A percentile compares a stretch with the other conserved stretches of the same genome.
Evolutionary conservation across 768 basidiomycete genomes (phyloP).

Genomic region (Boletus speciosus): DNA sequence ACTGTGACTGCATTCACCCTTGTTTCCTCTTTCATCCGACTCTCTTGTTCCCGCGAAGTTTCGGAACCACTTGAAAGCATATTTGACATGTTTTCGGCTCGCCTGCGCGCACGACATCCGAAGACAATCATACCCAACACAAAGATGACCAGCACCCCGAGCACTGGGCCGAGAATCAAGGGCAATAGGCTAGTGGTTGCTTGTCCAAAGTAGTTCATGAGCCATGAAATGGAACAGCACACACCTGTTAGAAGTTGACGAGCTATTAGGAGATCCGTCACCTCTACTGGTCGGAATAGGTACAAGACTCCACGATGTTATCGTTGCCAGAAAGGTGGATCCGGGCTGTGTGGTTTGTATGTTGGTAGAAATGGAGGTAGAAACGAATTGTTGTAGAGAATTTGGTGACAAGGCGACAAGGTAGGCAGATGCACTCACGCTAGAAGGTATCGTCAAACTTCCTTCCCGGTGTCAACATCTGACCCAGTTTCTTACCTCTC

Average conservation of each 20-base stretch:
- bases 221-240: neutral
- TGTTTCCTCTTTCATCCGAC: conserved; percentile 1
- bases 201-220: neutral
- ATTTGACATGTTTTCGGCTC: neutral
- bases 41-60: neutral
- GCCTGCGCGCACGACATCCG: neutral
- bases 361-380: neutral
- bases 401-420: neutral
- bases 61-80: neutral
- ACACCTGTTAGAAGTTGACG: conserved; percentile 8
- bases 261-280: neutral
- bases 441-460: neutral
- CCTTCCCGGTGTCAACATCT: neutral
- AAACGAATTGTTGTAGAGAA: neutral
- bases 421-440: neutral
- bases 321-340: conserved; percentile 1
- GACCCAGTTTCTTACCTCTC: conserved; percentile 8
- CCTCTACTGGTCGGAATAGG: conserved; percentile 3
- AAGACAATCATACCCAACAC: conserved; percentile 6
- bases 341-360: neutral
- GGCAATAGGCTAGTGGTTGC: conserved; percentile 6
- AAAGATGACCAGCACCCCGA: conserved; percentile 6
- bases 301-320: neutral
- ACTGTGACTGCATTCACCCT: neutral
- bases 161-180: conserved; percentile 9